Base-by-base conservation (phyloP, 1,284 basidiomycete genomes). In the Leccinum proximum region DNA sequence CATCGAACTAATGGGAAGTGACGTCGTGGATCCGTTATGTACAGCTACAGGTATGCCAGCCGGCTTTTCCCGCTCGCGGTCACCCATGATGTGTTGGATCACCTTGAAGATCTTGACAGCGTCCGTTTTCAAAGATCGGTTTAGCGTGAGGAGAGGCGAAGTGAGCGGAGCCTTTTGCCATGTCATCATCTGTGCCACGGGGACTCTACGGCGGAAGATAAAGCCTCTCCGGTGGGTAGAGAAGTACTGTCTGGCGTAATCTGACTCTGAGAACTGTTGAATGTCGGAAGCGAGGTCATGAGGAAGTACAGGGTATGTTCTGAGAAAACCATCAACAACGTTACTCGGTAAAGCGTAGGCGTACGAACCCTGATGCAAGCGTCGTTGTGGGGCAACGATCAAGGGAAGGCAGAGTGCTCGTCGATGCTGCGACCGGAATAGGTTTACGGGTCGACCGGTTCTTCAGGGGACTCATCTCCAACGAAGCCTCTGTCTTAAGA, bases 51-150 rank as follows among this genome's bases (percentile, higher is more conserved):
- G 80, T 63, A 84, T 78, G 35, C 80, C 80, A 7, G 81, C 76
- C n/a, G 80, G 73, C 66, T 81, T 82, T 66, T 91, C 89, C 9
- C 85, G 84, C 68, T 94, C 91, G 3, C 94, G 83, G 72, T 97
- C 95, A 45, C 94, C 94, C 93, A 96, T 97, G 63, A 96, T 87
- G 64, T 89, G 88, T 74, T 96, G 94, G 58, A 96, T 87, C 42
- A 94, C 87, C 72, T 92, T 94, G 84, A 97, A 97, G 4, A 89
- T 83, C 70, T 86, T 89, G 62, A 95, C 82, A 0, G 93, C 92
- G 68, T 96, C 91, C 72, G 85, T 87, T 68, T 87, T 85, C 22
- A 93, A 78, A 0, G 80, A 71, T 22, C 88, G 85, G 62, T 87
- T 86, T 14, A 94, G 76, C 8, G 88, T 82, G 10, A 96, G 83